Evolutionary conservation across 345 rosid genomes (phyloP), one percentile per base, ranked within the genome.

Genomic region (Microcos paniculata): DNA sequence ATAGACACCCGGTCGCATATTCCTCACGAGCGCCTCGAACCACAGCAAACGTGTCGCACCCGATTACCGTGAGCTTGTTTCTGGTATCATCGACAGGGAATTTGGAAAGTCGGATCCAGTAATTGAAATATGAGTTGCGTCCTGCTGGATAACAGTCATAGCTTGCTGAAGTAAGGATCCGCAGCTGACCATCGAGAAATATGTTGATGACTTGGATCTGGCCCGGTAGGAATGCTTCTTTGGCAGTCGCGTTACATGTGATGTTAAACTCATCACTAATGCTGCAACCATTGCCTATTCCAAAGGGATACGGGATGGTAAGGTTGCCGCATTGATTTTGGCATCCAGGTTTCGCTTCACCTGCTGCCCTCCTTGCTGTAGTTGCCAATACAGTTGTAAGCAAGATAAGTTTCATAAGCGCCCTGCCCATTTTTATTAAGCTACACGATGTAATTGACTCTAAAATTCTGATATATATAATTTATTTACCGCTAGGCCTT

Each of bases 1-100:
- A 78, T 70, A 80, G 19, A 51, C 88, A 85, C 11, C 90, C 85
- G 2, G 76, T 80, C 3, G 74, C 49, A 69, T 80, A 82, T 0
- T 45, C 1, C 35, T 45, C 63, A 3, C 40, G 1, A 72, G 35
- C 49, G 48, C 77, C 75, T 4, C 16, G 0, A 30, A 83, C 33
- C 1, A 21, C 1, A 1, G 72, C 82, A 2, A 21, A 51, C 4
- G 82, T 66, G 52, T 81, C 70, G 74, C 89, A 84, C 14, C 88
- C 88, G 42, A 85, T 45, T 2, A 79, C 88, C 6, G 61, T 78
- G 28, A 82, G 82, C 48, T 28, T 73, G 80, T 82, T 65, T 42
- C n/a, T 65, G 49, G 52, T 62, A 4, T 18, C 1, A 0, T 18
- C 0, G 4, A 74, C 13, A 4, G 14, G 3, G 53, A 52, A 65